Conservation (phyloP, 805 yeast species). For the Ogataea methanolica region DNA sequence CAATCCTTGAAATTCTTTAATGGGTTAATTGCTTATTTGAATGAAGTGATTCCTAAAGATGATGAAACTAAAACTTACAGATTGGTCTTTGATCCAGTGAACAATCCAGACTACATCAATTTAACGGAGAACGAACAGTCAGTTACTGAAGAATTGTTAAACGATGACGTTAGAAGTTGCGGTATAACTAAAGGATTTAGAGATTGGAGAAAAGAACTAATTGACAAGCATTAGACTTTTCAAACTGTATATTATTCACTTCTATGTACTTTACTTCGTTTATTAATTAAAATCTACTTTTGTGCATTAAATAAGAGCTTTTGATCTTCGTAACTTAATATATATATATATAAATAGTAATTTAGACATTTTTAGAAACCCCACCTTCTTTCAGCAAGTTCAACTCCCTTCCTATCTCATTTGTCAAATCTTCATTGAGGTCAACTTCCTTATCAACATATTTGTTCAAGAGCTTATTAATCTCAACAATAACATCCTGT, state of each 20-base stretch:
- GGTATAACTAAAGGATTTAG: slow-evolving; percentile 45
- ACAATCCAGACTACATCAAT: slow-evolving; percentile 44
- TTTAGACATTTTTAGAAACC: not conserved
- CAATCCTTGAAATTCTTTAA: slow-evolving; percentile 85
- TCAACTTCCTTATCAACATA: slow-evolving; percentile 18
- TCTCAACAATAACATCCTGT: slow-evolving; percentile 11
- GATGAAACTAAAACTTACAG: slow-evolving; percentile 48
- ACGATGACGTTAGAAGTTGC: slow-evolving; percentile 33
- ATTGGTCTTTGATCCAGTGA: slow-evolving; percentile 48
- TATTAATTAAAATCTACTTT: not conserved
- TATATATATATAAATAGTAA: no score
- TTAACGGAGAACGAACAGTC: slow-evolving; percentile 41
- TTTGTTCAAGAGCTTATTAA: slow-evolving; percentile 12
- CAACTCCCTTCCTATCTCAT: slow-evolving; percentile 8
- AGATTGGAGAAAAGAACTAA: slow-evolving; percentile 44
- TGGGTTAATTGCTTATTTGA: slow-evolving; percentile 76
- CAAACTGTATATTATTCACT: not conserved
- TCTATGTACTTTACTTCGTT: not conserved
- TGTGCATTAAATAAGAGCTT: not conserved
- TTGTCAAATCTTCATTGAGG: slow-evolving; percentile 9
- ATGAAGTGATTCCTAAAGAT: slow-evolving; percentile 45
- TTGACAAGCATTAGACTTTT: no score
- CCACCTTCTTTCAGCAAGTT: slow-evolving; percentile 7
- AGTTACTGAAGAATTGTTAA: slow-evolving; percentile 18
- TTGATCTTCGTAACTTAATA: no score